Conservation (phyloP, 2,329 filamentous ascomycete species). For the Proliferodiscus dingleyae region DNA sequence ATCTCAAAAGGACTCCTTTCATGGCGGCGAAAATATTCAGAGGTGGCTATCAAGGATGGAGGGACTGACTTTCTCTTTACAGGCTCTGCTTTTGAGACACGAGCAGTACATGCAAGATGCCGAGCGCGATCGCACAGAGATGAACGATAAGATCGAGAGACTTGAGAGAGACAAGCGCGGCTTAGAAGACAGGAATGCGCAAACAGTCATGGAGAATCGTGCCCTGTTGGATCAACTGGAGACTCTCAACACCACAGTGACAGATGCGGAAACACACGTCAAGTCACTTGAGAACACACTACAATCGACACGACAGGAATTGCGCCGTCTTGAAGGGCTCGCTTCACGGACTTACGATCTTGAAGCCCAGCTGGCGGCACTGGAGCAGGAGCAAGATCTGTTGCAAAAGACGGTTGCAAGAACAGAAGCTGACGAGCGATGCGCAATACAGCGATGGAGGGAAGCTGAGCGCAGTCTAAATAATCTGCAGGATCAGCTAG, state of each 20-base stretch:
- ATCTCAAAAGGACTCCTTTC: too few relatives aligned
- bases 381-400: slow-evolving; percentile 76
- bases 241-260: slow-evolving; percentile 70
- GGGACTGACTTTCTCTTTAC: slow-evolving; percentile 65
- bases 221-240: slow-evolving; percentile 80
- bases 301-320: slow-evolving; percentile 69
- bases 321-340: slow-evolving; percentile 69
- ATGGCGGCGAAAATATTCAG: neutral
- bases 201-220: slow-evolving; percentile 78
- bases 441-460: slow-evolving; percentile 78
- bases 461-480: slow-evolving; percentile 75
- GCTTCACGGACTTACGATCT: slow-evolving; percentile 71
- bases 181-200: slow-evolving; percentile 72
- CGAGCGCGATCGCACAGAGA: slow-evolving; percentile 73
- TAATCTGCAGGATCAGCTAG: slow-evolving; percentile 80
- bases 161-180: slow-evolving; percentile 70
- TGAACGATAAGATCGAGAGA: slow-evolving; percentile 67
- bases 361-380: slow-evolving; percentile 70
- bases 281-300: slow-evolving; percentile 72
- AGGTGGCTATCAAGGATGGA: slow-evolving; percentile 18
- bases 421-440: slow-evolving; percentile 70
- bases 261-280: slow-evolving; percentile 75
- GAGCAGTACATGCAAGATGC: slow-evolving; percentile 92
- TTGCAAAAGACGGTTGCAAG: slow-evolving; percentile 63
- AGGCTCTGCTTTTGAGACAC: slow-evolving; percentile 89